A percentile compares a stretch with the other conserved stretches of the same genome.
These are phyloP conservation scores for Ilex asprella DNA, from an alignment of 257 asterid genomes.

Conservation along the genomic window DNA sequence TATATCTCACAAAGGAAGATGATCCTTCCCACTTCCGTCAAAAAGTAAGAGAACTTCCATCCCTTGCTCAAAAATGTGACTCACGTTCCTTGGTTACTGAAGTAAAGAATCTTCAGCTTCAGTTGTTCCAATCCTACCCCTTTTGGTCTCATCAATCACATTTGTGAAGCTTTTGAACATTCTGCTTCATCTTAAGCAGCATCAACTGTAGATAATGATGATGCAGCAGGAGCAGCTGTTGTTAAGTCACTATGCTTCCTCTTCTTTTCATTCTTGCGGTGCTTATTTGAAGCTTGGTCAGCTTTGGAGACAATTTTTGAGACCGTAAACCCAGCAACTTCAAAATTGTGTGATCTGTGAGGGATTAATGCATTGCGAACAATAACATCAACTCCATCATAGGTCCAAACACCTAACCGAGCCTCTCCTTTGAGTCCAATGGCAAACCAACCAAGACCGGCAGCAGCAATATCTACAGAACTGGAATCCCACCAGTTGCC, in stretches of 20 bases:
- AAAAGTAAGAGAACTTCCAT: too few species aligned
- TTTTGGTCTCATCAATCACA: too few species aligned
- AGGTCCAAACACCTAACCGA: slow-evolving; percentile 61
- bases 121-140: too few species aligned
- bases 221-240: slow-evolving; percentile 1
- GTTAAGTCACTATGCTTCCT: slow-evolving; percentile 17
- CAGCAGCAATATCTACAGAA: slow-evolving; percentile 58
- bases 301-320: slow-evolving; percentile 71
- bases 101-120: too few species aligned
- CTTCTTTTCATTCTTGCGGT: slow-evolving; percentile 28
- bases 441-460: slow-evolving; percentile 90
- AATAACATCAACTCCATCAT: slow-evolving; percentile 63
- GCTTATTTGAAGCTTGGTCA: slow-evolving; percentile 47
- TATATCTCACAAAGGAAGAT: too few species aligned
- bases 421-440: slow-evolving; percentile 83
- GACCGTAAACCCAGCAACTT: slow-evolving; percentile 75
- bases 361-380: slow-evolving; percentile 67
- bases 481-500: slow-evolving; percentile 75
- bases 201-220: slow-evolving; percentile 7
- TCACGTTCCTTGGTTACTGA: too few species aligned
- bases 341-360: slow-evolving; percentile 53
- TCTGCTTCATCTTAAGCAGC: slow-evolving; percentile 8
- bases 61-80: too few species aligned
- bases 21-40: too few species aligned
- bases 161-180: too few species aligned